These are phyloP conservation scores for Tulasnella sp. DNA, from an alignment of 768 basidiomycete genomes.

Conservation along the genomic window DNA sequence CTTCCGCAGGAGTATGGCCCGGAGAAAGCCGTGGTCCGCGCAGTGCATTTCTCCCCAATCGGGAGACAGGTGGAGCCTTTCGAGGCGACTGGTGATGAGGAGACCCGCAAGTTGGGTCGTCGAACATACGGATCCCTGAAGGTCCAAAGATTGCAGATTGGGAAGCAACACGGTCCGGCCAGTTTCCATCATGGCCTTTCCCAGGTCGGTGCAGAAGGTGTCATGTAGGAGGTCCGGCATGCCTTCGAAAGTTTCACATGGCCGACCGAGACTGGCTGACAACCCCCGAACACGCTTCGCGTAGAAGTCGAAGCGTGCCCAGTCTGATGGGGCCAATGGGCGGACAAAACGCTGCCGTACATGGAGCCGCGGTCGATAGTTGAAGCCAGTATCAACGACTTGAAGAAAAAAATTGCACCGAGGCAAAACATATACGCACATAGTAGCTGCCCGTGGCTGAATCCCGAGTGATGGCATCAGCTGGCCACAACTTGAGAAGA, in stretches of 20 bases:
- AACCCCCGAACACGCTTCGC: background rate
- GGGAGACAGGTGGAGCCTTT: background rate
- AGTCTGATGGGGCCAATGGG: background rate
- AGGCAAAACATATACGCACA: constrained; percentile 1
- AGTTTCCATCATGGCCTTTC: background rate
- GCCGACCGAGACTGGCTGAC: background rate
- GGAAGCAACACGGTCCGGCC: background rate
- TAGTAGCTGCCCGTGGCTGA: background rate
- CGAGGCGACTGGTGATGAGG: background rate
- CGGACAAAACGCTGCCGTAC: background rate
- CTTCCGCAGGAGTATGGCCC: background rate
- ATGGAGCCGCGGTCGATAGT: background rate
- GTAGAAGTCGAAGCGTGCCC: constrained; percentile 7
- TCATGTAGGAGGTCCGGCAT: background rate
- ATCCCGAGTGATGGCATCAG: background rate
- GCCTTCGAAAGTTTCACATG: background rate
- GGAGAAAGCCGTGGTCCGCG: background rate
- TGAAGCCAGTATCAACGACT: constrained; percentile 1
- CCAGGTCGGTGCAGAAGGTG: background rate
- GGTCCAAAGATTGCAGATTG: background rate
- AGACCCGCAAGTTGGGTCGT: background rate
- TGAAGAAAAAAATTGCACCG: constrained; percentile 5
- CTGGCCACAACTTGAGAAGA: constrained; percentile 1
- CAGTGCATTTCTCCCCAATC: background rate
- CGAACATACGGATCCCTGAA: background rate